phyloP scores from a whole-genome alignment of 2,329 filamentous ascomycete species.

The Arthrocladium fulminans region DNA sequence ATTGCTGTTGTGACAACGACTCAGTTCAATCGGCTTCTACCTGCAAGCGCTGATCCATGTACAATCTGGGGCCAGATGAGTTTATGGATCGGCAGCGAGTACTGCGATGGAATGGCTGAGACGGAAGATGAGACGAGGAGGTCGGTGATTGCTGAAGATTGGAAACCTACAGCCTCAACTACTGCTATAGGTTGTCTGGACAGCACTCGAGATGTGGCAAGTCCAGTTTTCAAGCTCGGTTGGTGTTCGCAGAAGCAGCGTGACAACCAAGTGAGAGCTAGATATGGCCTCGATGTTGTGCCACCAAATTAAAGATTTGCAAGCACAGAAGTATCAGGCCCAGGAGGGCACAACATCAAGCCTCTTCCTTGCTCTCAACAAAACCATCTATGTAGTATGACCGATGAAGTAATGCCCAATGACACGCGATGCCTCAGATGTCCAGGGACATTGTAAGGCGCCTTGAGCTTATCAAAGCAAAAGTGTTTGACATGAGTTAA shows the following conservation, averaged over 20 bases:
- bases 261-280: not conserved
- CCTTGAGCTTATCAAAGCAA: too few species aligned
- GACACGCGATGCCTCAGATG: too few species aligned
- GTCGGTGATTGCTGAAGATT: not conserved
- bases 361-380: too few species aligned
- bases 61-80: conserved; percentile 14
- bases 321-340: too few species aligned
- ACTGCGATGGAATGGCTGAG: not conserved
- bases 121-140: not conserved
- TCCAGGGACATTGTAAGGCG: too few species aligned
- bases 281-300: not conserved
- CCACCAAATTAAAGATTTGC: not conserved
- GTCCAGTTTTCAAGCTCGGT: not conserved
- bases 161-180: not conserved
- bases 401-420: too few species aligned
- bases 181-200: too few species aligned
- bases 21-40: conserved; percentile 7
- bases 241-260: not conserved
- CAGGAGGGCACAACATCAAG: too few species aligned
- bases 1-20: conserved; percentile 1
- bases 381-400: too few species aligned
- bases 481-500: too few species aligned
- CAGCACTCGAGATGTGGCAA: too few species aligned
- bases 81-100: conserved; percentile 13
- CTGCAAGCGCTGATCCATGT: conserved; percentile 14